A percentile compares a stretch with the other conserved stretches of the same genome.
Evolutionary conservation across 2,329 filamentous ascomycete species (phyloP).

Genomic region (Seiridium cupressi): DNA sequence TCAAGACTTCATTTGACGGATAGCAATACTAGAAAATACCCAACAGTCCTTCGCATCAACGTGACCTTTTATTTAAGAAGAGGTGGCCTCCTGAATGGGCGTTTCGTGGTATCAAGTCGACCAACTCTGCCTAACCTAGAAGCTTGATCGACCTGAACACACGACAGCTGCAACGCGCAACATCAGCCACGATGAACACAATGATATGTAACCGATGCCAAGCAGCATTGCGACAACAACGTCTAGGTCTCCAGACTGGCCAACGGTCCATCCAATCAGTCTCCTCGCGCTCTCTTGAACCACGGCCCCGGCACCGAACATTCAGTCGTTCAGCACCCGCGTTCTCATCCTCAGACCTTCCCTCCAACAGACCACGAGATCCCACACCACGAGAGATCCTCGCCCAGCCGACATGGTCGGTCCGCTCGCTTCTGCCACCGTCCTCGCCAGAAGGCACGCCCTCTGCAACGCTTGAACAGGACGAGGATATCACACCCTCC

Average conservation of each 20-base stretch:
- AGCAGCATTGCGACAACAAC: slow-evolving; percentile 13
- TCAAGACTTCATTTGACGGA: not conserved
- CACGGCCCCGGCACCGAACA: too few species aligned
- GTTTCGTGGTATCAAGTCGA: not conserved
- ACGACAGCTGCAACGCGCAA: not conserved
- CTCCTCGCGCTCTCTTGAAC: not conserved
- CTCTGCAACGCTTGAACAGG: slow-evolving; percentile 4
- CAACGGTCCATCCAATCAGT: not conserved
- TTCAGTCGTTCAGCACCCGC: too few species aligned
- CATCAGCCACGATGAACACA: slow-evolving; percentile 16
- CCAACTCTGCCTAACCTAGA: not conserved
- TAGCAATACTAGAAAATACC: not conserved
- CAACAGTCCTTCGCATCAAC: not conserved
- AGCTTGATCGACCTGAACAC: not conserved
- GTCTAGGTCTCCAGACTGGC: not conserved
- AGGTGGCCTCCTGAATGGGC: not conserved
- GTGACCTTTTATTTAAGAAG: too few species aligned
- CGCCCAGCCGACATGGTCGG: slow-evolving; percentile 77
- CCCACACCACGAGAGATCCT: slow-evolving; percentile 45
- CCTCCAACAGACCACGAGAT: not conserved
- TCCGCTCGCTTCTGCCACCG: slow-evolving; percentile 66
- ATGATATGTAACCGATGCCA: slow-evolving; percentile 24
- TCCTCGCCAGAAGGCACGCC: slow-evolving; percentile 13
- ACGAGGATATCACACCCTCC: slow-evolving; percentile 55
- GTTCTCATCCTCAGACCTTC: not conserved